Conservation (phyloP, 495 filamentous ascomycete genomes). For the Aspergillus nidulans region DNA sequence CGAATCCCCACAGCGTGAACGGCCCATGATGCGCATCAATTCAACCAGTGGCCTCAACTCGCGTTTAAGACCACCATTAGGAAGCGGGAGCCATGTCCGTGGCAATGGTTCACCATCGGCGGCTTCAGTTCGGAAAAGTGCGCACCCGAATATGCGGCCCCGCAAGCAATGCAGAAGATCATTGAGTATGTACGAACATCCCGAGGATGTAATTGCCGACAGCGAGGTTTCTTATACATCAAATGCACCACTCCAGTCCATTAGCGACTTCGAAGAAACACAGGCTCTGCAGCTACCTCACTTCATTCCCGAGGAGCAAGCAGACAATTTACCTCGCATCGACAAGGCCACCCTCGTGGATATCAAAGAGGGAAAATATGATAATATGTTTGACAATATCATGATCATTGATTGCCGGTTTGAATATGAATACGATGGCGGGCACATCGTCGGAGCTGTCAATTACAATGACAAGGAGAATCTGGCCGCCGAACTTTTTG, state of each 20-base stretch:
- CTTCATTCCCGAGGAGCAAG: conserved; percentile 74
- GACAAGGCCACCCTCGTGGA: conserved; percentile 70
- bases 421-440: conserved; percentile 97
- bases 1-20: conserved; percentile 72
- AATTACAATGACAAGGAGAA: conserved; percentile 96
- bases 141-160: conserved; percentile 68
- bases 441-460: conserved; percentile 86
- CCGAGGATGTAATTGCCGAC: conserved; percentile 77
- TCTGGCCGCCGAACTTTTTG: conserved; percentile 73
- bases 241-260: conserved; percentile 58
- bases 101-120: conserved; percentile 67
- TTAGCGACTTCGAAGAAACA: conserved; percentile 70
- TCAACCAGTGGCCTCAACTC: conserved; percentile 36
- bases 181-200: conserved; percentile 94
- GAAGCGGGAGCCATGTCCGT: conserved; percentile 44
- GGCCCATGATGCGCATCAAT: conserved; percentile 30
- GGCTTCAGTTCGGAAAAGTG: conserved; percentile 64
- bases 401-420: conserved; percentile 95
- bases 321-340: conserved; percentile 84
- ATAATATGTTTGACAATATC: conserved; percentile 65
- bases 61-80: conserved; percentile 59
- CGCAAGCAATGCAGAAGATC: conserved; percentile 87
- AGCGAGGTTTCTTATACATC: conserved; percentile 53
- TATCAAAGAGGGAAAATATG: conserved; percentile 82
- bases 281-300: conserved; percentile 75